These are phyloP conservation scores for Euphrasia arctica DNA, from an alignment of 305 asterid genomes.

Conservation along the genomic window DNA sequence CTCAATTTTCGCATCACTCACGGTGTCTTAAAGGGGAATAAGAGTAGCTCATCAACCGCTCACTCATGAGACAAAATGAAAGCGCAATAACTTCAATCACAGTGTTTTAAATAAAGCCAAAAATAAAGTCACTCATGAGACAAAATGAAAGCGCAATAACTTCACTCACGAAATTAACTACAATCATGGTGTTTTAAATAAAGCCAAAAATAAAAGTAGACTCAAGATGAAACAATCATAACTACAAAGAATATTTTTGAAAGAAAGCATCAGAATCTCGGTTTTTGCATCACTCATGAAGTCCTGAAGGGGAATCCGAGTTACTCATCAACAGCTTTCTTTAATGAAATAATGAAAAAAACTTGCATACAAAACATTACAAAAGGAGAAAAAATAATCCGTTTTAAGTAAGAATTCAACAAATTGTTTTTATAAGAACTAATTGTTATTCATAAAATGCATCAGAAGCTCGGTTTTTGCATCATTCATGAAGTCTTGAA, in stretches of 20 bases:
- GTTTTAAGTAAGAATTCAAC: too few species aligned
- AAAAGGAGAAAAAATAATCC: too few species aligned
- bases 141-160: too few species aligned
- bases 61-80: neutral
- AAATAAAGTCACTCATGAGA: neutral
- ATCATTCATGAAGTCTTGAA: conserved; percentile 82
- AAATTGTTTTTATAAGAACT: too few species aligned
- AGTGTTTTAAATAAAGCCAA: too few species aligned
- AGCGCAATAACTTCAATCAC: too few species aligned
- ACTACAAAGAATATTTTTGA: neutral
- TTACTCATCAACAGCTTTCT: conserved; percentile 57
- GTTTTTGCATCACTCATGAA: conserved; percentile 70
- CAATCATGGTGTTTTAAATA: too few species aligned
- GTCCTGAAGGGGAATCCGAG: conserved; percentile 99
- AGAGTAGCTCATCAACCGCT: conserved; percentile 78
- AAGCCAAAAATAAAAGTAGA: neutral
- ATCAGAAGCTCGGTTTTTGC: conserved; percentile 82
- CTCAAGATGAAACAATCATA: too few species aligned
- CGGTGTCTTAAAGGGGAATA: conserved; percentile 95
- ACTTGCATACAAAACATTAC: too few species aligned
- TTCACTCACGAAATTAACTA: too few species aligned
- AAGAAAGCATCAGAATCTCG: conserved; percentile 70
- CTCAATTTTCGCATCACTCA: conserved; percentile 88
- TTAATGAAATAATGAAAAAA: neutral
- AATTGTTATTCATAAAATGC: neutral